These are phyloP conservation scores for Curvularia verruculosa DNA, from an alignment of 2,329 filamentous ascomycete genomes.

Conservation along the genomic window DNA sequence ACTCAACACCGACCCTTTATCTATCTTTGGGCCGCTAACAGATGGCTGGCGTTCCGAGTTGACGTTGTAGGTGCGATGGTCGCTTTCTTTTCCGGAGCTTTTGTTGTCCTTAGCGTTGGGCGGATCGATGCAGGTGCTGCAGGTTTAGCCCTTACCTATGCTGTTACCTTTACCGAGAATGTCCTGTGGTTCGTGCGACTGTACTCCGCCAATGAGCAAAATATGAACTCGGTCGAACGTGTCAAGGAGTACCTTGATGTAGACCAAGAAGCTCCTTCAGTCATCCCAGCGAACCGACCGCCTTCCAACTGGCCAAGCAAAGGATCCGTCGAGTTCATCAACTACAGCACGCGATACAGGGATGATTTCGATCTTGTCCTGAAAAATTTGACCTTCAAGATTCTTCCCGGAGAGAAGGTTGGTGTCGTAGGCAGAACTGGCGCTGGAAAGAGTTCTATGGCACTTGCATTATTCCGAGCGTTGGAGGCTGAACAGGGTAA, in stretches of 20 bases:
- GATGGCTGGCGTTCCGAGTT: constrained; percentile 93
- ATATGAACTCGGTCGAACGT: constrained; percentile 98
- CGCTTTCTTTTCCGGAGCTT: constrained; percentile 89
- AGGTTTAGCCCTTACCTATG: constrained; percentile 92
- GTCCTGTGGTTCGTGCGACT: constrained; percentile 94
- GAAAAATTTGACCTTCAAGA: constrained; percentile 82
- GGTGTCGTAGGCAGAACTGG: constrained; percentile 95
- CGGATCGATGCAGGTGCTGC: constrained; percentile 88
- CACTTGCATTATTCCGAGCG: constrained; percentile 89
- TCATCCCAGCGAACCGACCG: constrained; percentile 80
- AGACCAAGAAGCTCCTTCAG: constrained; percentile 83
- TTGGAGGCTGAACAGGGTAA: constrained; percentile 89
- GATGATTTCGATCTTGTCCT: constrained; percentile 86
- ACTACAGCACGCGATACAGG: constrained; percentile 89
- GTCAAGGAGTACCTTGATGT: constrained; percentile 97
- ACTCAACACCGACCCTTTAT: constrained; percentile 92
- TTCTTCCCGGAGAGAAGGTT: constrained; percentile 86
- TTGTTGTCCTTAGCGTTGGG: constrained; percentile 83
- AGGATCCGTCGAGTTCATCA: constrained; percentile 84
- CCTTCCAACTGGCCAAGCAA: constrained; percentile 81
- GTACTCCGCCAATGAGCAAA: constrained; percentile 95
- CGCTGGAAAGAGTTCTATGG: constrained; percentile 94
- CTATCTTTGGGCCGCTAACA: constrained; percentile 93
- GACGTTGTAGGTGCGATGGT: constrained; percentile 91
- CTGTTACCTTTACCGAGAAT: constrained; percentile 95